Base-by-base conservation (phyloP, 2,329 filamentous ascomycete species). In the Akanthomyces lecanii region DNA sequence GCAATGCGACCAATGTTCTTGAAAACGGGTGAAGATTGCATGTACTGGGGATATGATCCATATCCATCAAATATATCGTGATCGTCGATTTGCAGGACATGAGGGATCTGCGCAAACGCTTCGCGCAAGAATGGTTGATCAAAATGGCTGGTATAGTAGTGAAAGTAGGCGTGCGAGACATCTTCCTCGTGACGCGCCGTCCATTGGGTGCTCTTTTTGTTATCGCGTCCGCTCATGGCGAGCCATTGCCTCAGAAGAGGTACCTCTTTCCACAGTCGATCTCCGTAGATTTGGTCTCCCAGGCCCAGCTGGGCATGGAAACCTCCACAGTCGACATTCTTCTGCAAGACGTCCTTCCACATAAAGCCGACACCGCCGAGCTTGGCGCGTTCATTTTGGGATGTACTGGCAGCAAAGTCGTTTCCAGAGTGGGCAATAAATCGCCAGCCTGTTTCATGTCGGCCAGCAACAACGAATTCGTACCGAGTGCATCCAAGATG, bases 41-140 rank as follows among this genome's bases (percentile, higher is more conserved):
- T 98, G 73, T 98, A 96, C 66, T 97, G 92, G 0, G 95, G 95
- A 71, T 98, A 99, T 1, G 92, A 97, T 36, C 95, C 95, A 69
- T 95, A 99, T 30, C 95, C 95, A 72, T 99, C 95, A 69, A 99
- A 99, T 64, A 99, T 97, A 69, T 99, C 95, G 75, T 98, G 95
- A 71, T 98, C 95, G 71, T 99, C 93, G 60, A 99, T 87, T 72
- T 96, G 92, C 69, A 96, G 82, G 60, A 99, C 81, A 72, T 97
- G 93, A 47, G 95, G 95, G 66, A 99, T 97, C 78, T 99, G 95
- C 25, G 95, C 95, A 79, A 97, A 99, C 0, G 94, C 93, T 76
- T 99, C 95, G 65, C 95, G 83, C 67, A 99, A 76, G 75, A 96
- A 94, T 7, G 94, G 93, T 76, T 99, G 95, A 72, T 99, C 95